A percentile compares a stretch with the other conserved stretches of the same genome.
Conservation (phyloP, 2,329 filamentous ascomycete genomes). For the Pseudogymnoascus sp. region DNA sequence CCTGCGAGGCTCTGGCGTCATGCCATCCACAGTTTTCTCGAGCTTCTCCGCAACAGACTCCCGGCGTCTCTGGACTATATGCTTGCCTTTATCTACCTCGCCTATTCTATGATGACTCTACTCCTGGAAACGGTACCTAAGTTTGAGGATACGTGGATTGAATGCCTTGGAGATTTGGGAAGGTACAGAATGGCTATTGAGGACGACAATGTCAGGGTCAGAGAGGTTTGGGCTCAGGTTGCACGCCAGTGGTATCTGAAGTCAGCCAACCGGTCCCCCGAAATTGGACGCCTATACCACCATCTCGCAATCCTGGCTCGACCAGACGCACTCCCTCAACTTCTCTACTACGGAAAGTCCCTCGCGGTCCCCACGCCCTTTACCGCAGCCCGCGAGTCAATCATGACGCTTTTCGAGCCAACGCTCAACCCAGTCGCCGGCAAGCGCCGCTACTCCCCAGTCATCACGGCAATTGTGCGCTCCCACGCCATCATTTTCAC, state of each 20-base stretch:
- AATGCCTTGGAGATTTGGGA: conserved; percentile 79
- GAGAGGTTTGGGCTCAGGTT: conserved; percentile 74
- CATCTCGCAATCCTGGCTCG: conserved; percentile 73
- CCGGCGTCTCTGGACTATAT: conserved; percentile 79
- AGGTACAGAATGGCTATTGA: conserved; percentile 87
- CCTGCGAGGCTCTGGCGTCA: conserved; percentile 91
- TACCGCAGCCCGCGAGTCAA: conserved; percentile 56
- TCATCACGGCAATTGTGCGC: conserved; percentile 55
- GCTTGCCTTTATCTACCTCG: conserved; percentile 80
- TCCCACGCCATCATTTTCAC: conserved; percentile 58
- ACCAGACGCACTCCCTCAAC: conserved; percentile 57
- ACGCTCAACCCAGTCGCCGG: conserved; percentile 36
- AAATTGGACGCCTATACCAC: conserved; percentile 74
- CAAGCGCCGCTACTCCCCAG: conserved; percentile 31
- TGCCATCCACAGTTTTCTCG: conserved; percentile 78
- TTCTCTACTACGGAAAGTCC: conserved; percentile 62
- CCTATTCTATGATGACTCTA: conserved; percentile 84
- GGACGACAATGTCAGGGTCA: conserved; percentile 64
- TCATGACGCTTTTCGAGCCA: conserved; percentile 61
- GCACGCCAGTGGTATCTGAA: conserved; percentile 78
- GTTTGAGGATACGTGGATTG: conserved; percentile 87
- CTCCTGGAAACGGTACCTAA: conserved; percentile 76
- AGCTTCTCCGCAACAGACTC: conserved; percentile 64
- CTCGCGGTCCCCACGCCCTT: conserved; percentile 63
- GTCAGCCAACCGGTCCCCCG: conserved; percentile 68